These are phyloP conservation scores for Thuja plicata DNA, from an alignment of 83 land plant species.

Conservation along the genomic window DNA sequence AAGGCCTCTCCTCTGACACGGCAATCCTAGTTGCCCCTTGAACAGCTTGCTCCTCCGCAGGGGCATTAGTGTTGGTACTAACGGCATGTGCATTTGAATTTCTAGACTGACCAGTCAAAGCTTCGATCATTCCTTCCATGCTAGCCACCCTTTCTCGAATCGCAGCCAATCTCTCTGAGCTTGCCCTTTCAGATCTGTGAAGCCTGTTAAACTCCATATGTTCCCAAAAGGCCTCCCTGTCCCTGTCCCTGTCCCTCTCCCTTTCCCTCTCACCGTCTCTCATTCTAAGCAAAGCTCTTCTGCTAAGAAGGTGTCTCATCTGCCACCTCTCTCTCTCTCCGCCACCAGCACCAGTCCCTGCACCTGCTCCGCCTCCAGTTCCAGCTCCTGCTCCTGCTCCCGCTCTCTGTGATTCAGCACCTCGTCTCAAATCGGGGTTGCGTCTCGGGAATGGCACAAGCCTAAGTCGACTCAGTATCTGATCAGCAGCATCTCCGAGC, in stretches of 20 bases:
- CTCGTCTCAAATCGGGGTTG: not conserved
- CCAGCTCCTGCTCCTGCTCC: not conserved
- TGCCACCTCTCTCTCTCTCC: constrained; percentile 7
- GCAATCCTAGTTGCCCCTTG: not conserved
- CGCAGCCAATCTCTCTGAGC: constrained; percentile 19
- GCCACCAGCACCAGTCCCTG: not conserved
- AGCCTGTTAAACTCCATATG: constrained; percentile 1
- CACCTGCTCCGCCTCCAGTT: not conserved
- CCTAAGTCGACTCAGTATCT: constrained; percentile 11
- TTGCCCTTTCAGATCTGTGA: not conserved
- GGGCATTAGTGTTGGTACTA: not conserved
- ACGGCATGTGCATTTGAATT: not conserved
- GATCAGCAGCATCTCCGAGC: constrained; percentile 11
- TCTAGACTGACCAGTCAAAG: constrained; percentile 5
- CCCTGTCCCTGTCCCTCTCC: not conserved
- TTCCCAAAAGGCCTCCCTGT: not conserved
- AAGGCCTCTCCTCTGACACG: constrained; percentile 17
- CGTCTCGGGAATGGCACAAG: constrained; percentile 9
- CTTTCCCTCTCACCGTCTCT: not conserved
- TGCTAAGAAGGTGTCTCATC: not conserved
- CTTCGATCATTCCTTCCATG: constrained; percentile 14
- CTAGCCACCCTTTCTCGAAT: constrained; percentile 9
- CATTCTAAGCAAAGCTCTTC: not conserved
- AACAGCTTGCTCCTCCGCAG: not conserved
- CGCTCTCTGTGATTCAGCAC: not conserved